A percentile compares a stretch with the other conserved stretches of the same genome.
phyloP scores from a whole-genome alignment of 345 rosid genomes.

The Salix exigua region DNA sequence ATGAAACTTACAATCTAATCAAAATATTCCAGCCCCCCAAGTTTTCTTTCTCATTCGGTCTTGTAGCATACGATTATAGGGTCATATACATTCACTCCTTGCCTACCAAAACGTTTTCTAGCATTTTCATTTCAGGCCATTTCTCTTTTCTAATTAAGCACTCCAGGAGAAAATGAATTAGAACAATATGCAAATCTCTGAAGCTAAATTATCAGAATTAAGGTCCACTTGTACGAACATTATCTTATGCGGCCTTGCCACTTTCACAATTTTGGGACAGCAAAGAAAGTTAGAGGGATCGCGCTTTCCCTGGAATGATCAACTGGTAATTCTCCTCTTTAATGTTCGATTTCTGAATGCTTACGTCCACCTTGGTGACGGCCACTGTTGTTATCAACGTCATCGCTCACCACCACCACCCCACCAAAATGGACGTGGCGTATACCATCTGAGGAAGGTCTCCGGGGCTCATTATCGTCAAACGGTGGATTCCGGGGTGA shows the following conservation, averaged over 20 bases:
- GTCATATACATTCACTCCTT: not conserved
- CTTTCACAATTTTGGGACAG: not conserved
- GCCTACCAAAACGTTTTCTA: not conserved
- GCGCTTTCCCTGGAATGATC: slow-evolving; percentile 24
- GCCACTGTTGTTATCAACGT: slow-evolving; percentile 11
- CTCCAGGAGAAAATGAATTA: too few species aligned
- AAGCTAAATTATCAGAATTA: too few species aligned
- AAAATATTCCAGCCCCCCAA: not conserved
- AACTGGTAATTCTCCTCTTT: not conserved
- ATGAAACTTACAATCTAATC: too few species aligned
- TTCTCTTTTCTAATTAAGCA: not conserved
- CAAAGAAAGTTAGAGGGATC: not conserved
- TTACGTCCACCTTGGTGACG: not conserved
- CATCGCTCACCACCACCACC: slow-evolving; percentile 37
- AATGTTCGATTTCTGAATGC: not conserved
- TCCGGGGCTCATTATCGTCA: not conserved
- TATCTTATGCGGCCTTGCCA: too few species aligned
- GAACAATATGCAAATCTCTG: not conserved
- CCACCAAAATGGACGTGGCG: slow-evolving; percentile 51
- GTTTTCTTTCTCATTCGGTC: not conserved
- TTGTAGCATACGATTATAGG: not conserved
- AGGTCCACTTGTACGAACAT: too few species aligned
- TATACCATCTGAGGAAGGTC: slow-evolving; percentile 20
- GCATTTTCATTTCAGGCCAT: not conserved
- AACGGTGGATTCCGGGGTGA: not conserved